phyloP scores from a whole-genome alignment of 2,329 filamentous ascomycete species.

The Colletotrichum cereale region DNA sequence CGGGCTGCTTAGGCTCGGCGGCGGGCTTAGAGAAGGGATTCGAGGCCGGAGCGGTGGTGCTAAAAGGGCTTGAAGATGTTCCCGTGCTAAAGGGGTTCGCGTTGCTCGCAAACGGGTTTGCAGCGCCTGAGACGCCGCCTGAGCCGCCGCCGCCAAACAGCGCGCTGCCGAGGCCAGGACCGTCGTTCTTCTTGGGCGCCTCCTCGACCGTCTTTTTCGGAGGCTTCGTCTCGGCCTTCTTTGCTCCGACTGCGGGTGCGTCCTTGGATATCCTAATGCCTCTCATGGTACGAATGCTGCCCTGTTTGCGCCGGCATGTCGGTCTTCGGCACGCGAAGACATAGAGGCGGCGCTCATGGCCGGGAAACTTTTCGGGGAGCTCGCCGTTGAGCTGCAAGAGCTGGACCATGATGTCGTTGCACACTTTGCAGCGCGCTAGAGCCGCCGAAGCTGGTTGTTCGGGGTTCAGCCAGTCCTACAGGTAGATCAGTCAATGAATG shows the following conservation, averaged over 20 bases:
- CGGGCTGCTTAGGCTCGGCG: constrained; percentile 52
- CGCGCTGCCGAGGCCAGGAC: constrained; percentile 70
- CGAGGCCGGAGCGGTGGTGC: constrained; percentile 45
- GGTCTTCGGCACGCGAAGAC: constrained; percentile 85
- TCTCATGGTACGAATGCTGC: constrained; percentile 82
- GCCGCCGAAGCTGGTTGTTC: constrained; percentile 78
- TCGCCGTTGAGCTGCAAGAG: constrained; percentile 93
- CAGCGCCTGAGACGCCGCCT: constrained; percentile 47
- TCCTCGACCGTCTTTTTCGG: constrained; percentile 51
- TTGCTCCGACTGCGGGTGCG: constrained; percentile 46
- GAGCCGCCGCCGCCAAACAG: constrained; percentile 71
- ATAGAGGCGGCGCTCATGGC: constrained; percentile 89
- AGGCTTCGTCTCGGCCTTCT: constrained; percentile 48
- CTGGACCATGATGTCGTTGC: constrained; percentile 85
- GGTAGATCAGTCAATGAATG: constrained; percentile 18
- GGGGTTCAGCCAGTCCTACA: constrained; percentile 86
- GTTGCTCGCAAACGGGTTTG: constrained; percentile 72
- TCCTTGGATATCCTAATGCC: constrained; percentile 70
- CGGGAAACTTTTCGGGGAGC: constrained; percentile 86
- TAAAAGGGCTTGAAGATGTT: constrained; percentile 54
- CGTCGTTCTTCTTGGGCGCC: constrained; percentile 49
- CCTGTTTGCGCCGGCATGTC: constrained; percentile 83
- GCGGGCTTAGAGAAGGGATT: constrained; percentile 48
- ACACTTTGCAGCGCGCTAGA: constrained; percentile 87
- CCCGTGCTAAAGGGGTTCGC: constrained; percentile 44